Percentiles rank a stretch among this genome's conserved stretches.
These are phyloP conservation scores for Gossypium rotundifolium DNA, from an alignment of 345 rosid species.

Conservation along the genomic window DNA sequence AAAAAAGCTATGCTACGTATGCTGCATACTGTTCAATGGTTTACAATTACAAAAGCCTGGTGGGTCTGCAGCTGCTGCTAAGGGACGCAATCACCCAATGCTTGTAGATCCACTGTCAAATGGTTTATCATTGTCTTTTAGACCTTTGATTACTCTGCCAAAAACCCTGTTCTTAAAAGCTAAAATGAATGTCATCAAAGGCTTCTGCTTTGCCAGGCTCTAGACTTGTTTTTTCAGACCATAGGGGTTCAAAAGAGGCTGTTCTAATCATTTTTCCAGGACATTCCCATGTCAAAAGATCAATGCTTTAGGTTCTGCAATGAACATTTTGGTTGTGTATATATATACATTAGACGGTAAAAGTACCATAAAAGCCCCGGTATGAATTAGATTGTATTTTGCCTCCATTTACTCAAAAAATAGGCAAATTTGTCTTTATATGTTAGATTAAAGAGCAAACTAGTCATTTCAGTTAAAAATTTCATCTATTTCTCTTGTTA, in stretches of 20 bases:
- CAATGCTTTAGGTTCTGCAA: constrained; percentile 25
- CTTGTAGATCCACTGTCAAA: background rate
- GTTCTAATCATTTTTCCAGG: background rate
- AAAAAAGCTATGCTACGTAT: background rate
- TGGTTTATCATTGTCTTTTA: background rate
- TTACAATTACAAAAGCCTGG: background rate
- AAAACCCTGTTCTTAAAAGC: background rate
- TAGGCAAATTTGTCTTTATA: too few relatives aligned
- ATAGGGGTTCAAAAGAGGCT: background rate
- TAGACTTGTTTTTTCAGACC: background rate
- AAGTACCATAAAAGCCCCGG: too few relatives aligned
- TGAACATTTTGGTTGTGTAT: constrained; percentile 2
- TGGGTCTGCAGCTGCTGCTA: too few relatives aligned
- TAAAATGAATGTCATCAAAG: background rate
- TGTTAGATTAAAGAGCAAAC: too few relatives aligned
- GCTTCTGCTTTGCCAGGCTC: background rate
- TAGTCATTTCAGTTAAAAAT: too few relatives aligned
- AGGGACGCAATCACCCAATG: background rate
- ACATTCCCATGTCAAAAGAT: constrained; percentile 17
- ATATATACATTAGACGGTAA: too few relatives aligned
- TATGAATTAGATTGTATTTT: too few relatives aligned
- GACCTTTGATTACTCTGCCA: background rate
- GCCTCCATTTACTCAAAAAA: too few relatives aligned
- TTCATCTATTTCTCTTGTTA: too few relatives aligned
- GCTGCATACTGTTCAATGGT: background rate